These are phyloP conservation scores for Suhomyces vadensis DNA, from an alignment of 805 yeast genomes.

Conservation along the genomic window DNA sequence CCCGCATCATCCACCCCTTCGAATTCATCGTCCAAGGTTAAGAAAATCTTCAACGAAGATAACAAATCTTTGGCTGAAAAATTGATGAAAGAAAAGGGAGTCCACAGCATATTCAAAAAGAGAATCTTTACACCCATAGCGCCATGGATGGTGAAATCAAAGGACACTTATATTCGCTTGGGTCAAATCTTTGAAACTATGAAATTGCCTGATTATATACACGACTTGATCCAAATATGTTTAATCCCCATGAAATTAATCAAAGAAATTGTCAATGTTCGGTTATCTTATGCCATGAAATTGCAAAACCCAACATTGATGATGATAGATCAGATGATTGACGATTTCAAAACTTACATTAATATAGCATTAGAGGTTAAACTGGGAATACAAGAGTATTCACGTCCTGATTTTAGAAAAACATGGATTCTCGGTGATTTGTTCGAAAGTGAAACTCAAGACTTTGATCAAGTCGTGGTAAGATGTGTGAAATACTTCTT, in stretches of 20 bases:
- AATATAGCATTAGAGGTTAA: slow-evolving; percentile 74
- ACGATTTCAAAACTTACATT: slow-evolving; percentile 77
- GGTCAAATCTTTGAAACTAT: slow-evolving; percentile 62
- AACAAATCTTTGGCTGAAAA: slow-evolving; percentile 75
- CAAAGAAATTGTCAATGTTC: slow-evolving; percentile 71
- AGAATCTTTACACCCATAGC: slow-evolving; percentile 68
- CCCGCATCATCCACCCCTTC: slow-evolving; percentile 16
- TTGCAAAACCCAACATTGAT: slow-evolving; percentile 85
- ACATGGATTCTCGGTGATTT: slow-evolving; percentile 73
- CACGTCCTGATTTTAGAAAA: slow-evolving; percentile 50
- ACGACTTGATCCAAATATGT: slow-evolving; percentile 62
- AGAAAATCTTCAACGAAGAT: slow-evolving; percentile 55
- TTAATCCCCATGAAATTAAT: slow-evolving; percentile 78
- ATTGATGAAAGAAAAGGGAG: slow-evolving; percentile 76
- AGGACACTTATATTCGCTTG: slow-evolving; percentile 64
- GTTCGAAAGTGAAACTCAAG: slow-evolving; percentile 52
- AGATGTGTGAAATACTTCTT: slow-evolving; percentile 75
- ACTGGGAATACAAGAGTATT: slow-evolving; percentile 60
- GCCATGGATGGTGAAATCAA: slow-evolving; percentile 82
- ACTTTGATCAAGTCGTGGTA: slow-evolving; percentile 64
- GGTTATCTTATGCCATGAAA: slow-evolving; percentile 76
- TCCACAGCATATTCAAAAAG: slow-evolving; percentile 66
- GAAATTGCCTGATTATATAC: slow-evolving; percentile 73
- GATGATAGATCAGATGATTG: slow-evolving; percentile 94
- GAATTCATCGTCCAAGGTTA: slow-evolving; percentile 11